Conservation (phyloP, 2,329 filamentous ascomycete species). For the Epicoccum nigrum region DNA sequence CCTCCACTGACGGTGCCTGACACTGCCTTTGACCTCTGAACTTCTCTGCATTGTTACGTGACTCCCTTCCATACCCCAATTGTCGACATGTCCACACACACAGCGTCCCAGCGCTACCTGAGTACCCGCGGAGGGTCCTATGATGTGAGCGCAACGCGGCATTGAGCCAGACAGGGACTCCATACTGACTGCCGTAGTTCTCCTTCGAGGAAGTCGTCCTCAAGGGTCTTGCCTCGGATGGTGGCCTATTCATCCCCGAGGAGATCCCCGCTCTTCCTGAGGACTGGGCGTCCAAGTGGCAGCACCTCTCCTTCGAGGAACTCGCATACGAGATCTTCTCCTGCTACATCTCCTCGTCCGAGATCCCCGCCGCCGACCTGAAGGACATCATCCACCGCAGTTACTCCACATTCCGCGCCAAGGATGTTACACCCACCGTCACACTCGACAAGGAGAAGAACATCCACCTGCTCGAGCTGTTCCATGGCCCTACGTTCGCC, state of each 20-base stretch:
- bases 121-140: constrained; percentile 68
- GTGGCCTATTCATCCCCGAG: constrained; percentile 88
- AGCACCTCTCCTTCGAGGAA: constrained; percentile 77
- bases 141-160: constrained; percentile 54
- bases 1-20: constrained; percentile 15
- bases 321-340: constrained; percentile 85
- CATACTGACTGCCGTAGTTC: constrained; percentile 60
- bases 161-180: constrained; percentile 2
- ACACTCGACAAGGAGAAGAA: constrained; percentile 74
- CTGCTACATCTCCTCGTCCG: constrained; percentile 81
- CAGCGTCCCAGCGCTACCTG: constrained; percentile 65
- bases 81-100: constrained; percentile 52
- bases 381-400: constrained; percentile 82
- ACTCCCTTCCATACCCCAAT: constrained; percentile 1
- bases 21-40: constrained; percentile 13
- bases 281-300: constrained; percentile 74
- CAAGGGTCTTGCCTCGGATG: constrained; percentile 85
- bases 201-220: constrained; percentile 91
- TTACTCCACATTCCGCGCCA: constrained; percentile 85
- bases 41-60: constrained; percentile 1
- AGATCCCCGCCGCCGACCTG: constrained; percentile 82
- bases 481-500: constrained; percentile 93
- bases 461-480: constrained; percentile 88
- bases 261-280: constrained; percentile 70
- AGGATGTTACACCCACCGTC: constrained; percentile 78